Conservation (phyloP, 1,284 basidiomycete species). For the Abortiporus biennis region DNA sequence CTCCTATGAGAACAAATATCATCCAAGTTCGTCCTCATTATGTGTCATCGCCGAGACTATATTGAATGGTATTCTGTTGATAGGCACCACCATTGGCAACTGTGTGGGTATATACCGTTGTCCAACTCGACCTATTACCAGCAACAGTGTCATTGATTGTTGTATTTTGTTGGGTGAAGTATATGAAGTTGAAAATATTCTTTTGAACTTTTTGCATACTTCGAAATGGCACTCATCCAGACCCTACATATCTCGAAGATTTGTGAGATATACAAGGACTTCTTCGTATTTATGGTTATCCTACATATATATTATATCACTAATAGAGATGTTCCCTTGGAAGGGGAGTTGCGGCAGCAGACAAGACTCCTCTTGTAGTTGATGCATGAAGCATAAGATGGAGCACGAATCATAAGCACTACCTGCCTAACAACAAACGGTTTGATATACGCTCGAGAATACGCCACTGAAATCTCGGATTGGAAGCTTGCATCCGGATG, state of each 20-base stretch:
- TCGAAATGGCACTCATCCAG: no score
- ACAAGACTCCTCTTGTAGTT: no score
- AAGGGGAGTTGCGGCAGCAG: no score
- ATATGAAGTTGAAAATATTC: conserved; percentile 45
- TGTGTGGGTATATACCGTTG: conserved; percentile 65
- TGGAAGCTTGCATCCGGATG: conserved; percentile 55
- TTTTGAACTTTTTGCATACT: conserved; percentile 14
- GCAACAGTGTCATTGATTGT: conserved; percentile 50
- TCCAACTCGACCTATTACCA: conserved; percentile 60
- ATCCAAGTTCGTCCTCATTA: conserved; percentile 45
- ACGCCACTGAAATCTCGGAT: conserved; percentile 63
- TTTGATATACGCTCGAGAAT: conserved; percentile 65
- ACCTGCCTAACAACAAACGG: not conserved
- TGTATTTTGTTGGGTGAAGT: conserved; percentile 54
- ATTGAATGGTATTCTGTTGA: not conserved
- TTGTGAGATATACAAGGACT: no score
- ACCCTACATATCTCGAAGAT: no score
- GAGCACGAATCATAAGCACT: not conserved
- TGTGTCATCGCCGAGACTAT: not conserved
- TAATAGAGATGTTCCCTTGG: no score
- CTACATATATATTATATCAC: no score
- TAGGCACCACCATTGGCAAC: conserved; percentile 72
- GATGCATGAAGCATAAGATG: no score
- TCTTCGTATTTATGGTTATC: no score
- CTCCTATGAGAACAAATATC: conserved; percentile 63